Base-by-base conservation (phyloP, 208 protist species). In the Acanthamoeba quina region DNA sequence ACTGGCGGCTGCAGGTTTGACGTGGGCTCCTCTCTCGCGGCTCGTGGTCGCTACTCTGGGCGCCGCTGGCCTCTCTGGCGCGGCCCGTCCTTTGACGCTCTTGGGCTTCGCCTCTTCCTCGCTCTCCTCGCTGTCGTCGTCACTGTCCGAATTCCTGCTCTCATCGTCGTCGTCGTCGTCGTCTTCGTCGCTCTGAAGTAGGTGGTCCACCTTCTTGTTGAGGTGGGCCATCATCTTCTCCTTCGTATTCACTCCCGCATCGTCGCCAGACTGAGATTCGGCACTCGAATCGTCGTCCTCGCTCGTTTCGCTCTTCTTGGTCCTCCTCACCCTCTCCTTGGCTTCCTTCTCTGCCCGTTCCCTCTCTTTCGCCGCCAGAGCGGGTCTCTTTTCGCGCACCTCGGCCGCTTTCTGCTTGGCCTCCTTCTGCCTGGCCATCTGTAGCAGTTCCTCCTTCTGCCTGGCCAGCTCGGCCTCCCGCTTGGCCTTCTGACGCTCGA, bases 401-500 rank as follows among this genome's bases (percentile, higher is more conserved):
- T 86, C 54, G 6, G 49, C 54, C 29, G 44, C 54, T n/a, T 86
- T 86, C 21, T 31, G 5, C 78, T 86, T 86, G n/a, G 3, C 26
- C 44, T 85, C 49, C 44, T 85, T 85, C 41, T 85, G 26, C 68
- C 34, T 78, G 9, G 13, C 26, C 11, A 44, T 78, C n/a, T 41
- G 10, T 24, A 44, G 29, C 70, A 41, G 29, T n/a, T 78, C 9
- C 34, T 78, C 41, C 21, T 78, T 37, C 15, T 26, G 34, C 72
- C 52, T 76, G 68, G 29, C 5, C 68, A 47, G 29, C 34, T 76
- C 37, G 34, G 29, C 29, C 26, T 86, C 54, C 5, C 54, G 19
- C 78, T n/a, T 62, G n/a, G 44, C 54, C 49, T 86, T 86, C 21
- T 86, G 44, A 5, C 54, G 44, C 19, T 86, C 54, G 49, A 64